phyloP scores from a whole-genome alignment of 768 basidiomycete species.

The Tylopilus plumbeoviolaceoides region DNA sequence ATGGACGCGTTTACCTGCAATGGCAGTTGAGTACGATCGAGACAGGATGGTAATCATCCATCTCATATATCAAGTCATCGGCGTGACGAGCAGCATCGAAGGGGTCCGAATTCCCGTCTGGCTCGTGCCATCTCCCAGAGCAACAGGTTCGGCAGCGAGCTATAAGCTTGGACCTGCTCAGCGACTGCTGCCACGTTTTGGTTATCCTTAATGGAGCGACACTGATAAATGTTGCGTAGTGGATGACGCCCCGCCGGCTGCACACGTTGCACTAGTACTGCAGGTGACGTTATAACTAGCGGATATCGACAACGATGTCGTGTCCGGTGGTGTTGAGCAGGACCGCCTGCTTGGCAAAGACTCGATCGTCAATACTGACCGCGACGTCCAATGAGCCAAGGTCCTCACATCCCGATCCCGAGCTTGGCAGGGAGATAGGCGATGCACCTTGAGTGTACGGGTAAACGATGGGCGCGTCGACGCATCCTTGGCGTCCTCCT shows the following conservation, averaged over 20 bases:
- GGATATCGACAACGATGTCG: constrained; percentile 34
- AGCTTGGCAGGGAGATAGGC: constrained; percentile 33
- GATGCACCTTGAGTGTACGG: constrained; percentile 32
- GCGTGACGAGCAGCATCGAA: constrained; percentile 47
- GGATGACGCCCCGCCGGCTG: neutral
- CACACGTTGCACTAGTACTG: constrained; percentile 31
- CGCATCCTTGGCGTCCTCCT: constrained; percentile 31
- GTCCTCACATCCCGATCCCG: too few species aligned
- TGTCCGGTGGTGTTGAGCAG: constrained; percentile 36
- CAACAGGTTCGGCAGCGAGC: constrained; percentile 62
- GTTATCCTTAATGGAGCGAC: constrained; percentile 46
- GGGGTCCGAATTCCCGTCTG: constrained; percentile 38
- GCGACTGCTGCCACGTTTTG: constrained; percentile 57
- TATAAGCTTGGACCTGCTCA: constrained; percentile 60
- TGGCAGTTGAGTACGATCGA: constrained; percentile 39
- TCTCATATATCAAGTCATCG: constrained; percentile 43
- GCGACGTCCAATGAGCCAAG: constrained; percentile 24
- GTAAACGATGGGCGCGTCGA: constrained; percentile 38
- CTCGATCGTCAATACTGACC: constrained; percentile 26
- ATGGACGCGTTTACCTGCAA: constrained; percentile 3
- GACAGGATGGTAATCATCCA: constrained; percentile 49
- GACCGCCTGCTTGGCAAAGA: constrained; percentile 24
- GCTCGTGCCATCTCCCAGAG: neutral
- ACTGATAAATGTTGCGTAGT: constrained; percentile 29
- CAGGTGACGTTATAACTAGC: constrained; percentile 34